Evolutionary conservation across 2,329 filamentous ascomycete genomes (phyloP).

Genomic region (Ramularia endophylla): DNA sequence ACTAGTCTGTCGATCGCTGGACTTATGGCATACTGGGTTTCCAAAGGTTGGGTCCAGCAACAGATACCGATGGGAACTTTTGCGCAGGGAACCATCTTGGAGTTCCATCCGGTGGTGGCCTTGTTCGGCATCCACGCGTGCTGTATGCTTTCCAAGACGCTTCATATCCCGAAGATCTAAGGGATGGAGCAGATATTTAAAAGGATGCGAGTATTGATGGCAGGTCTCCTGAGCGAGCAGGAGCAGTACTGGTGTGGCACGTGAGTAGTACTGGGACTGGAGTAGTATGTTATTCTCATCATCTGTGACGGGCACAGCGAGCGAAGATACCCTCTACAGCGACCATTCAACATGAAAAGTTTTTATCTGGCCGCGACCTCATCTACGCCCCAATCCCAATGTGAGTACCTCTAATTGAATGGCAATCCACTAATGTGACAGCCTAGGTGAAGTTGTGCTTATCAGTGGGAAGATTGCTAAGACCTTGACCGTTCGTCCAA

Average conservation of each 20-base stretch:
- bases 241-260: background rate
- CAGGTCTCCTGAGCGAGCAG: background rate
- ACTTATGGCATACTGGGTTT: constrained; percentile 86
- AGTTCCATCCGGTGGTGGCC: constrained; percentile 76
- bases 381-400: background rate
- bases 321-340: constrained; percentile 9
- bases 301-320: constrained; percentile 2
- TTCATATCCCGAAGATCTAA: constrained; percentile 83
- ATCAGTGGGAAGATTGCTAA: background rate
- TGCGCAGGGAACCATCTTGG: constrained; percentile 61
- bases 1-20: constrained; percentile 76
- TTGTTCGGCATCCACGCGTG: constrained; percentile 87
- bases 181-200: background rate
- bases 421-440: no score
- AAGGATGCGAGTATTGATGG: background rate
- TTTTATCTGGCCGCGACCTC: background rate
- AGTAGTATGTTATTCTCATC: background rate
- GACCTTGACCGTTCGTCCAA: background rate
- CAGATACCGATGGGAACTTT: constrained; percentile 70
- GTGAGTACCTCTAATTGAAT: background rate
- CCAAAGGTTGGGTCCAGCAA: constrained; percentile 70
- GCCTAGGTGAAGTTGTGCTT: background rate
- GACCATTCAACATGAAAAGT: constrained; percentile 12
- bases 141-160: constrained; percentile 89
- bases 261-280: background rate